Evolutionary conservation across 179 eudicot genomes (phyloP), one percentile per base, ranked within the genome.

Genomic region (Drosera spatulata): DNA sequence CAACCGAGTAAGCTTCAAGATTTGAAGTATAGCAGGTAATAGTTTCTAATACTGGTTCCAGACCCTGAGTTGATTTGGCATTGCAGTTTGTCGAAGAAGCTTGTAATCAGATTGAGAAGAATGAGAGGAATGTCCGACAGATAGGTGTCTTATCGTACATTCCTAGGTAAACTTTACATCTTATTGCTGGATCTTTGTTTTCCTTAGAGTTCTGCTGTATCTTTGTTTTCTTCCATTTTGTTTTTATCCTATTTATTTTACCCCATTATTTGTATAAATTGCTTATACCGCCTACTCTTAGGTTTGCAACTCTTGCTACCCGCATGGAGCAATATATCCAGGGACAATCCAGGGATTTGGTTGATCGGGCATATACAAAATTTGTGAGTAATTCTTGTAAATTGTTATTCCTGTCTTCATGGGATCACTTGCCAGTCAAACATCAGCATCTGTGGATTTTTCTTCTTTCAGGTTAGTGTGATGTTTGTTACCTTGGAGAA

Each of bases 311-410:
- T 56, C 95, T 93, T 82, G 99, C 96, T 11, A 93, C 99, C 60
- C 93, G 95, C 58, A 89, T 93, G 99, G 99, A 93, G 83, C 99
- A 89, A 70, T 93, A 93, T 78, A 86, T 93, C 69, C 95, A 90
- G 66, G 99, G 99, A 68, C 89, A 86, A 56, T 89, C 96, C 53
- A 86, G 99, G 81, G 96, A 93, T 80, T 80, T 93, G 79, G 99
- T 93, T 70, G 99, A 93, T 69, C 90, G 82, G 78, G 99, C 96
- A 58, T 93, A 93, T 66, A 79, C 83, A 39, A 93, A 89, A 69
- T 76, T 89, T 78, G 99, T 86, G 71, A 82, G 98, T 85, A 66
- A 22, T 22, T 22, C 33, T 22, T 22, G 33, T 22, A 1, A 22
- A 22, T 22, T 22, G 33, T 1, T 22, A 1, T 22, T 22, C 33